Conservation (phyloP, 2,329 filamentous ascomycete genomes). For the Orbilia quercus region DNA sequence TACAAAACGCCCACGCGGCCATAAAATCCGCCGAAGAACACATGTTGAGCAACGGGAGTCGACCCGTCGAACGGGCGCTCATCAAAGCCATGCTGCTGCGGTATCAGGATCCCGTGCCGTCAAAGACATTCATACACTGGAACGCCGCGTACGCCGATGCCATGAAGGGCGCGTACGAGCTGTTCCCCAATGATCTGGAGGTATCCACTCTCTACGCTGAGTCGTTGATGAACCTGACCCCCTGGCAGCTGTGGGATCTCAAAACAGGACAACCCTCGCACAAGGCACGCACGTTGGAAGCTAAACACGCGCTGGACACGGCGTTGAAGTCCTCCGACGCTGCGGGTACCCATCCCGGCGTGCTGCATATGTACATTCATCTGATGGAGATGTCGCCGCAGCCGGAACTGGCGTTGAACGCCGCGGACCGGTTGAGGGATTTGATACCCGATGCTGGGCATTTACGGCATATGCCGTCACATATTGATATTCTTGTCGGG, state of each 20-base stretch:
- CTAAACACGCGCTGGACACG: slow-evolving; percentile 70
- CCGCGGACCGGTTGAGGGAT: slow-evolving; percentile 72
- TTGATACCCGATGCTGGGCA: slow-evolving; percentile 78
- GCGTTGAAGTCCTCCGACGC: slow-evolving; percentile 68
- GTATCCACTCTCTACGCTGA: slow-evolving; percentile 74
- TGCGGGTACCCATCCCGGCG: slow-evolving; percentile 72
- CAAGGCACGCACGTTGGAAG: slow-evolving; percentile 70
- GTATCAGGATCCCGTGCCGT: slow-evolving; percentile 67
- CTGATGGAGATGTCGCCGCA: slow-evolving; percentile 79
- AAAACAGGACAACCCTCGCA: slow-evolving; percentile 69
- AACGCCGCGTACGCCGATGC: slow-evolving; percentile 72
- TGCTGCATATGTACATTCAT: slow-evolving; percentile 81
- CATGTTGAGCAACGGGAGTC: slow-evolving; percentile 27
- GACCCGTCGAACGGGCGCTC: slow-evolving; percentile 71
- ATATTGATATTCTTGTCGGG: slow-evolving; percentile 78
- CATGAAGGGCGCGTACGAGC: slow-evolving; percentile 69
- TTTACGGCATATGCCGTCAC: slow-evolving; percentile 79
- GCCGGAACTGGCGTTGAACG: slow-evolving; percentile 72
- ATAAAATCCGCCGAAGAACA: slow-evolving; percentile 65
- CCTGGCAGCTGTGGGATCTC: slow-evolving; percentile 74
- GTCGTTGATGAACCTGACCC: slow-evolving; percentile 73
- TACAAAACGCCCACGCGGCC: slow-evolving; percentile 67
- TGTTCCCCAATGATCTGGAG: slow-evolving; percentile 71
- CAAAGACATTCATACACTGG: slow-evolving; percentile 68
- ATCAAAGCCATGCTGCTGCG: slow-evolving; percentile 72